phyloP scores from a whole-genome alignment of 441 rosid species.

The Rhodomyrtus psidioides region DNA sequence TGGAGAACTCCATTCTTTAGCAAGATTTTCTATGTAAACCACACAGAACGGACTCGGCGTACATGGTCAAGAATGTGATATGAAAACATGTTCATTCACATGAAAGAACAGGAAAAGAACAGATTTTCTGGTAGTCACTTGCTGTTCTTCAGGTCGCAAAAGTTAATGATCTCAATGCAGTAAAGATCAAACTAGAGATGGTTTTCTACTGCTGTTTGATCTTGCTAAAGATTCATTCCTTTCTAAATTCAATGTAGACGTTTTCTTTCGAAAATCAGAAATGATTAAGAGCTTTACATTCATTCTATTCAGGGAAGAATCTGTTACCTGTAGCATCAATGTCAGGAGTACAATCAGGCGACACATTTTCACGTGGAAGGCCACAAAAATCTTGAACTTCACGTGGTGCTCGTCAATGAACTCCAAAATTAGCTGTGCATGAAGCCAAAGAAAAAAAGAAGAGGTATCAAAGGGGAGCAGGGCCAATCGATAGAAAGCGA shows the following conservation, averaged over 20 bases:
- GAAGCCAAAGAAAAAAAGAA: background rate
- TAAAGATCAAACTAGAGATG: background rate
- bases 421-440: background rate
- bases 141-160: background rate
- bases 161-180: background rate
- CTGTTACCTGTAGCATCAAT: conserved; percentile 36
- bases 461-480: background rate
- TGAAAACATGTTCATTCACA: background rate
- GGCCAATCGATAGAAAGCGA: background rate
- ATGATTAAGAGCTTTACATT: background rate
- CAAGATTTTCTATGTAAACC: background rate
- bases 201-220: background rate
- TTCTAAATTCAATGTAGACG: background rate
- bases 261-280: background rate
- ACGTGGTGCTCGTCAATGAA: conserved; percentile 8
- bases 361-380: conserved; percentile 25
- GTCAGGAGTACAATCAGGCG: conserved; percentile 16
- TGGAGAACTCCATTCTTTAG: background rate
- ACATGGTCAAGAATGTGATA: background rate
- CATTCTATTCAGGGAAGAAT: background rate
- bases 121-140: background rate
- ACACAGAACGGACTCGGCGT: background rate
- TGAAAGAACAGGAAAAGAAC: background rate
- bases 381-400: conserved; percentile 20
- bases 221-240: background rate